Percentiles rank a stretch among this genome's conserved stretches.
These are phyloP conservation scores for Populus tomentosa DNA, from an alignment of 441 rosid genomes.

Conservation along the genomic window DNA sequence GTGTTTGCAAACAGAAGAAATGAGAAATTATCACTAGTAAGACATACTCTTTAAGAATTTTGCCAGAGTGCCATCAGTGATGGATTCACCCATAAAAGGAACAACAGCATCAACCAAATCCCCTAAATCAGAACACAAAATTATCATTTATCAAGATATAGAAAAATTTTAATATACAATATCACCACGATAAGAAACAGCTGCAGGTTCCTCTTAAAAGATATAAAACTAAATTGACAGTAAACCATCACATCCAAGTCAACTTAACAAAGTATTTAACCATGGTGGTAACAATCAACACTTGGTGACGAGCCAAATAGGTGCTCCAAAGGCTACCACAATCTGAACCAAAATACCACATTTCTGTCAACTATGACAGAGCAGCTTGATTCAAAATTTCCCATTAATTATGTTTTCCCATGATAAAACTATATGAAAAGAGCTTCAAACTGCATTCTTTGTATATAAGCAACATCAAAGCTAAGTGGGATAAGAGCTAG, in stretches of 20 bases:
- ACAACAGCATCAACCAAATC: constrained; percentile 84
- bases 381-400: too few species aligned
- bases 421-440: not conserved
- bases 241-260: constrained; percentile 1
- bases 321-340: too few species aligned
- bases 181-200: constrained; percentile 4
- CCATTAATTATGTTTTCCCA: too few species aligned
- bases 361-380: too few species aligned
- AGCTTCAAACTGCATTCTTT: not conserved
- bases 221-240: not conserved
- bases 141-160: not conserved
- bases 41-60: constrained; percentile 73
- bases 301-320: too few species aligned
- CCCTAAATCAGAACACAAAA: constrained; percentile 37
- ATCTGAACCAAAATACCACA: too few species aligned
- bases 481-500: not conserved
- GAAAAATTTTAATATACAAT: constrained; percentile 8
- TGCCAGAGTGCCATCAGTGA: constrained; percentile 91
- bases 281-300: too few species aligned
- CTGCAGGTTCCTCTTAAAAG: not conserved
- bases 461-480: too few species aligned
- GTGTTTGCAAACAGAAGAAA: not conserved
- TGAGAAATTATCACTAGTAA: constrained; percentile 7
- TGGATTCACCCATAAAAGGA: constrained; percentile 97
- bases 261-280: not conserved